These are phyloP conservation scores for Kwoniella sp. DNA, from an alignment of 768 basidiomycete genomes.

Conservation along the genomic window DNA sequence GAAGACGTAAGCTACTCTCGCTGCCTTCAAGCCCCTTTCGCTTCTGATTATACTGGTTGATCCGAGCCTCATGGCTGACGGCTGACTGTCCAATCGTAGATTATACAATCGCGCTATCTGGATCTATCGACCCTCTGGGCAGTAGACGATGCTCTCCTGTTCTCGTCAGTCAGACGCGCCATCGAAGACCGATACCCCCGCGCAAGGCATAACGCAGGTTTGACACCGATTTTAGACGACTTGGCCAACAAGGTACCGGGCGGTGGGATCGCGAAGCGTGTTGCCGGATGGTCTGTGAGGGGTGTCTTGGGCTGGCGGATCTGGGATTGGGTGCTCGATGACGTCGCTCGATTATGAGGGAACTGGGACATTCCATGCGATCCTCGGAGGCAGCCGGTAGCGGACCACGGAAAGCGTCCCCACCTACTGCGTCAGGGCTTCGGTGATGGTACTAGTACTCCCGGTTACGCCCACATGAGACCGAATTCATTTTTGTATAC, in stretches of 20 bases:
- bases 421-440: too few relatives aligned
- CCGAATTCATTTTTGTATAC: too few relatives aligned
- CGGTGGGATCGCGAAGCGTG: constrained; percentile 13
- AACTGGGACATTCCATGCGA: too few relatives aligned
- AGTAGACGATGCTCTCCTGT: constrained; percentile 49
- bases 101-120: not conserved
- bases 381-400: too few relatives aligned
- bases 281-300: constrained; percentile 36
- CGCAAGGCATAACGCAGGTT: constrained; percentile 36
- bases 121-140: constrained; percentile 26
- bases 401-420: too few relatives aligned
- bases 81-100: not conserved
- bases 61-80: too few relatives aligned
- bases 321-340: not conserved
- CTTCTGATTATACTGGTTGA: too few relatives aligned
- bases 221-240: constrained; percentile 28
- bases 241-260: constrained; percentile 28
- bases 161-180: constrained; percentile 39
- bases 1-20: not conserved
- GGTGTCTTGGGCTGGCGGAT: constrained; percentile 5
- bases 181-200: constrained; percentile 45
- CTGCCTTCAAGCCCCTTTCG: too few relatives aligned
- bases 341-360: not conserved
- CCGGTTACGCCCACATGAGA: too few relatives aligned
- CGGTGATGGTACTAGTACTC: too few relatives aligned